Conservation (phyloP, 495 filamentous ascomycete genomes). For the Pyrenula aspistea region DNA sequence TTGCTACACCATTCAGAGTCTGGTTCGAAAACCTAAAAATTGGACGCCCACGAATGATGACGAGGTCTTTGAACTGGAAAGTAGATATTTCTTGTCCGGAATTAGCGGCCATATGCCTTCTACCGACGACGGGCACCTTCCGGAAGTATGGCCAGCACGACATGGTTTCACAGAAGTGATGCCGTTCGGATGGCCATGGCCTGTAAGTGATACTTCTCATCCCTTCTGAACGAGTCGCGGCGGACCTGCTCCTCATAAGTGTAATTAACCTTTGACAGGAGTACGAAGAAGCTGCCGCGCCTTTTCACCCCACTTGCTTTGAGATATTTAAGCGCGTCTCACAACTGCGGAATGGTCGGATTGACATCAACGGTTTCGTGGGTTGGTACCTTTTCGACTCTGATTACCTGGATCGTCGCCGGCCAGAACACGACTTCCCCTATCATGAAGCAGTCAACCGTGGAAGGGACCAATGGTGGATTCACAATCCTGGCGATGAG, state of each 20-base stretch:
- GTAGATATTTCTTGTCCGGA: constrained; percentile 17
- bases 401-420: constrained; percentile 1
- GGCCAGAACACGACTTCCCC: constrained; percentile 3
- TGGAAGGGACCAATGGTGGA: constrained; percentile 9
- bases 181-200: neutral
- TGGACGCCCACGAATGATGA: constrained; percentile 11
- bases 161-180: constrained; percentile 3
- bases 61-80: constrained; percentile 12
- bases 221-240: no score
- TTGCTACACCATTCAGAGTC: constrained; percentile 16
- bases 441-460: constrained; percentile 3
- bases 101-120: constrained; percentile 13
- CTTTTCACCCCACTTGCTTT: constrained; percentile 24
- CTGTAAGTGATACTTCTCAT: constrained; percentile 5
- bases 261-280: neutral
- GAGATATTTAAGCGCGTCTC: constrained; percentile 18
- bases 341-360: constrained; percentile 5
- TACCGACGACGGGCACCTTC: constrained; percentile 3
- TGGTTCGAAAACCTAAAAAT: constrained; percentile 10
- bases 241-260: no score
- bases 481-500: constrained; percentile 10
- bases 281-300: constrained; percentile 9
- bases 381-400: constrained; percentile 13
- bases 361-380: constrained; percentile 12
- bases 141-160: constrained; percentile 4